phyloP scores from a whole-genome alignment of 2,329 filamentous ascomycete genomes.

The Neonectria neomacrospora region DNA sequence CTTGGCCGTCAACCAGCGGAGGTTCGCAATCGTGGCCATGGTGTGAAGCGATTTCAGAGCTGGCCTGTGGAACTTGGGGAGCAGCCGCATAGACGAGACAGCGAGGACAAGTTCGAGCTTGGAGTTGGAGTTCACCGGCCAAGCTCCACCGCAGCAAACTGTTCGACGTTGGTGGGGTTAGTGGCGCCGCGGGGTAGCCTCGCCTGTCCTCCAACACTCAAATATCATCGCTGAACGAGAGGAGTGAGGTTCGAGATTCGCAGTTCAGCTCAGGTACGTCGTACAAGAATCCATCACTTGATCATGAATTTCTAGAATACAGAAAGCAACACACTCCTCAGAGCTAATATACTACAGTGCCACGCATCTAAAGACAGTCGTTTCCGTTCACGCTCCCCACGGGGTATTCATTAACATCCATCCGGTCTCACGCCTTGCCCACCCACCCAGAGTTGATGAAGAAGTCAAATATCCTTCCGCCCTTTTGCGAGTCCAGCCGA shows the following conservation, averaged over 20 bases:
- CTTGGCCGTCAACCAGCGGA: slow-evolving; percentile 75
- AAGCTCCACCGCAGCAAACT: neutral
- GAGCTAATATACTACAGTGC: slow-evolving; percentile 8
- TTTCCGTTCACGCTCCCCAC: slow-evolving; percentile 28
- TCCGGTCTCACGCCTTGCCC: slow-evolving; percentile 72
- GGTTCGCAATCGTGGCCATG: slow-evolving; percentile 68
- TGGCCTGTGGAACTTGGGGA: slow-evolving; percentile 18
- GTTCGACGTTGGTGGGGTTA: neutral
- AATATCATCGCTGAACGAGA: neutral
- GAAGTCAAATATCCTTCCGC: slow-evolving; percentile 90
- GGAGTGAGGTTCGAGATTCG: neutral
- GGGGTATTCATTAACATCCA: slow-evolving; percentile 43
- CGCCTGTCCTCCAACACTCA: neutral
- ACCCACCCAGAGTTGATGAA: slow-evolving; percentile 95
- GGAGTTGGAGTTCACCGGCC: neutral
- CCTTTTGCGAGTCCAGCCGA: slow-evolving; percentile 84
- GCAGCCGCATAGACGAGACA: slow-evolving; percentile 25
- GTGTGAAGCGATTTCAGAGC: slow-evolving; percentile 31
- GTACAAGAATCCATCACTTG: neutral
- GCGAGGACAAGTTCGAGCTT: neutral
- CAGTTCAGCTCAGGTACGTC: neutral
- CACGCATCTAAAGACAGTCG: slow-evolving; percentile 6
- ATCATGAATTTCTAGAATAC: slow-evolving; percentile 8
- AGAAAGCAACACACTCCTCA: slow-evolving; percentile 4
- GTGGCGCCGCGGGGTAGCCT: neutral